Percentiles rank a stretch among this genome's conserved stretches.
These are phyloP conservation scores for Allium fistulosum DNA, from an alignment of 106 monocot species.

Conservation along the genomic window DNA sequence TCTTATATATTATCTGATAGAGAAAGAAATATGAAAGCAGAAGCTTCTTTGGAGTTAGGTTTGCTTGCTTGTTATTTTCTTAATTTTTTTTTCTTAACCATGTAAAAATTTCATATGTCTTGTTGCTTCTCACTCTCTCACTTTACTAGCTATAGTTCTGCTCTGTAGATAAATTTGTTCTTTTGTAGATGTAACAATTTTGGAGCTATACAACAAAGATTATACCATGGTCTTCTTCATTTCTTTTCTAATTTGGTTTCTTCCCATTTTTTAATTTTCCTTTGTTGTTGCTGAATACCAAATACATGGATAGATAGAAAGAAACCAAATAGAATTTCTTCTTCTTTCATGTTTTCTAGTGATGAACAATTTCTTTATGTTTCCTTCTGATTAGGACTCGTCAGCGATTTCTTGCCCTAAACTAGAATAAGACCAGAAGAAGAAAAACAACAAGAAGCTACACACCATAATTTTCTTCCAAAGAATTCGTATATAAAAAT, in stretches of 20 bases:
- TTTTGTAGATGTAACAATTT: conserved; percentile 10
- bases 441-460: not conserved
- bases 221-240: not conserved
- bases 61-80: not conserved
- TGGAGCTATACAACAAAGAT: conserved; percentile 3
- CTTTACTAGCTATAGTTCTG: conserved; percentile 3
- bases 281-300: no score
- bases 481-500: no score
- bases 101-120: no score
- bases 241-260: not conserved
- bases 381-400: conserved; percentile 6
- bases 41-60: not conserved
- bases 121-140: conserved; percentile 2
- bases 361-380: not conserved
- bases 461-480: no score
- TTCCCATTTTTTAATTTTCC: not conserved
- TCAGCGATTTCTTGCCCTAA: conserved; percentile 8
- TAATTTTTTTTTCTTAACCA: not conserved
- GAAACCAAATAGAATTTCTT: not conserved
- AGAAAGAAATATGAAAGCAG: not conserved
- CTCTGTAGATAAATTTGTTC: not conserved
- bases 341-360: conserved; percentile 11
- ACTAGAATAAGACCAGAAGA: not conserved
- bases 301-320: not conserved
- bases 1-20: not conserved